phyloP scores from a whole-genome alignment of 1,284 basidiomycete genomes.

The Trametes sp. region DNA sequence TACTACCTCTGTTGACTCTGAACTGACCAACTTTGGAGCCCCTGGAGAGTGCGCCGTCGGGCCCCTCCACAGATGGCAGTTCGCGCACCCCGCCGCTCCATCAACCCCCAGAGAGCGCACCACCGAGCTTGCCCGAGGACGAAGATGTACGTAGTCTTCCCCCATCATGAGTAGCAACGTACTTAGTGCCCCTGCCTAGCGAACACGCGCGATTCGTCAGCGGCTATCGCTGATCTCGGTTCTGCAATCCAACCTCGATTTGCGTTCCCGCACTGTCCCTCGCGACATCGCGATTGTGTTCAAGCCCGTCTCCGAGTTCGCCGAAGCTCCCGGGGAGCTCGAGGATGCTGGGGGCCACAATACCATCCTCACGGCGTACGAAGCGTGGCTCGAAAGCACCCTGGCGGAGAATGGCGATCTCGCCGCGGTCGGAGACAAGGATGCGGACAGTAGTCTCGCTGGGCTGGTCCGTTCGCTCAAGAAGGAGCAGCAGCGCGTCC shows the following conservation, averaged over 20 bases:
- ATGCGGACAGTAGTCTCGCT: not conserved
- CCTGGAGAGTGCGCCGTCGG: too few relatives aligned
- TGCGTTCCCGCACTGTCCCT: not conserved
- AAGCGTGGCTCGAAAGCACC: conserved; percentile 1
- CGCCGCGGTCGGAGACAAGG: not conserved
- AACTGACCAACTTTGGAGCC: too few relatives aligned
- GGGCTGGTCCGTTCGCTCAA: not conserved
- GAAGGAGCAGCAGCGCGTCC: not conserved
- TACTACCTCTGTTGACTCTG: too few relatives aligned
- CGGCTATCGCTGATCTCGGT: not conserved
- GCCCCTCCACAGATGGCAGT: too few relatives aligned
- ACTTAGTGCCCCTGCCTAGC: not conserved
- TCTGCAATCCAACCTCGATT: not conserved
- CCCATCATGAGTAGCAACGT: not conserved
- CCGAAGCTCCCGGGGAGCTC: not conserved
- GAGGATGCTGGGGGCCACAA: not conserved
- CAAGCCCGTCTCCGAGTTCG: conserved; percentile 1
- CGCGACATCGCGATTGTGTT: not conserved
- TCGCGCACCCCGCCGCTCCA: too few relatives aligned
- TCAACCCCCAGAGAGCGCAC: too few relatives aligned
- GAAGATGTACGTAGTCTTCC: too few relatives aligned
- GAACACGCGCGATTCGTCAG: not conserved
- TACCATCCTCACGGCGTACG: not conserved
- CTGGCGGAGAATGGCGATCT: not conserved
- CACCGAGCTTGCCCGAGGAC: too few relatives aligned